These are phyloP conservation scores for Penicillium freii DNA, from an alignment of 2,329 filamentous ascomycete species.

Conservation along the genomic window DNA sequence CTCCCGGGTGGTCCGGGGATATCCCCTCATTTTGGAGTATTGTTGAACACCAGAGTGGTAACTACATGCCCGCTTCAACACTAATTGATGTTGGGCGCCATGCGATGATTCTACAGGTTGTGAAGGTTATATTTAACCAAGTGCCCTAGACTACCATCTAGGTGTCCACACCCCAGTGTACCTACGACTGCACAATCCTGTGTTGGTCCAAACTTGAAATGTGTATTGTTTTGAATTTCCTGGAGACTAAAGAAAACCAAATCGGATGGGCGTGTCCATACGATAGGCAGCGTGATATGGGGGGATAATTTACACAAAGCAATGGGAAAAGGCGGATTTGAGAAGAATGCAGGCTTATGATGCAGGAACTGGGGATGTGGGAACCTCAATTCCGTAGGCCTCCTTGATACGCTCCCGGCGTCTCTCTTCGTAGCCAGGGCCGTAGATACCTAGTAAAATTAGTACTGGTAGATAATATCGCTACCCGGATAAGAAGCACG, in stretches of 20 bases:
- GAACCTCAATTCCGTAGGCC: conserved; percentile 83
- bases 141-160: not conserved
- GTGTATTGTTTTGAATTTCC: conserved; percentile 12
- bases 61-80: not conserved
- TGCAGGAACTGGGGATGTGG: conserved; percentile 53
- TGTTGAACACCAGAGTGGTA: not conserved
- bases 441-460: conserved; percentile 65
- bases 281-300: conserved; percentile 25
- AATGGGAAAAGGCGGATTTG: conserved; percentile 22
- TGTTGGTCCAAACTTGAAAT: not conserved
- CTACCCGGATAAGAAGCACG: conserved; percentile 26
- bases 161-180: not conserved
- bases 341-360: conserved; percentile 35
- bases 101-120: not conserved
- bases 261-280: conserved; percentile 23
- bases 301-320: conserved; percentile 33
- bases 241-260: conserved; percentile 18
- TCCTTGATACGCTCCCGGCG: conserved; percentile 77
- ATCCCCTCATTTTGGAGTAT: conserved; percentile 7
- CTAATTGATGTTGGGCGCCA: not conserved
- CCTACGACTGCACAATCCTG: not conserved
- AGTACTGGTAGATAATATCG: conserved; percentile 14
- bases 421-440: conserved; percentile 79
- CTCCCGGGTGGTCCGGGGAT: conserved; percentile 3
- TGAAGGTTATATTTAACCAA: not conserved